phyloP scores from a whole-genome alignment of 176 grass and related monocot genomes.

The Triticum monococcum region DNA sequence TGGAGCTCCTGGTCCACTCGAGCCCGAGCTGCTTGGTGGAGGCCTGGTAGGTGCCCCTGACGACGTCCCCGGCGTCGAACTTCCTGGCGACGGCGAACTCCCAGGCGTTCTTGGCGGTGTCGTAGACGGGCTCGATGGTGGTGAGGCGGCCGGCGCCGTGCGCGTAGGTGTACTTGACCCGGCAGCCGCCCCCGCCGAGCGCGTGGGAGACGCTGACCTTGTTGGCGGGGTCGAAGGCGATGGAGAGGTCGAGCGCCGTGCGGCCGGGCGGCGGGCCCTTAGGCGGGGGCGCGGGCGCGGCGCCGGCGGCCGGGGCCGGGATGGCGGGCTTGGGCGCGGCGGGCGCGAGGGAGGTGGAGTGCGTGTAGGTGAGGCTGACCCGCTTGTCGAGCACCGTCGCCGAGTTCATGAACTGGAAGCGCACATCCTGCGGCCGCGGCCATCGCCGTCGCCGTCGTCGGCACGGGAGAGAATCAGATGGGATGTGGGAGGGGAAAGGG shows the following conservation, averaged over 20 bases:
- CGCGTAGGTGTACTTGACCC: constrained; percentile 80
- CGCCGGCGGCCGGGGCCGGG: not conserved
- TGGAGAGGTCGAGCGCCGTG: constrained; percentile 55
- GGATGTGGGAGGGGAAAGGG: not conserved
- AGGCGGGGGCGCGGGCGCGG: constrained; percentile 22
- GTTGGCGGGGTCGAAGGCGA: constrained; percentile 70
- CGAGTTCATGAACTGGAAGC: constrained; percentile 92
- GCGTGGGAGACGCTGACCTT: constrained; percentile 69
- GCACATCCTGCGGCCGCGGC: constrained; percentile 50
- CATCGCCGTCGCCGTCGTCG: not conserved
- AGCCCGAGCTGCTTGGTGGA: constrained; percentile 69
- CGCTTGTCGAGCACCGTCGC: constrained; percentile 70
- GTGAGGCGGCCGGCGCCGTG: constrained; percentile 64
- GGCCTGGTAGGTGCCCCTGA: constrained; percentile 76
- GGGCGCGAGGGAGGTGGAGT: constrained; percentile 25
- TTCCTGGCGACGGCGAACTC: constrained; percentile 76
- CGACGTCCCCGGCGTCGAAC: constrained; percentile 46
- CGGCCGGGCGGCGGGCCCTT: constrained; percentile 20
- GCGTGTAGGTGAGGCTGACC: constrained; percentile 78
- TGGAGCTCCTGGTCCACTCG: constrained; percentile 67
- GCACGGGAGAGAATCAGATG: not conserved
- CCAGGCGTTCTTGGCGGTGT: constrained; percentile 74
- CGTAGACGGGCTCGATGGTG: constrained; percentile 74
- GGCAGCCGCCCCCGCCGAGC: constrained; percentile 52
- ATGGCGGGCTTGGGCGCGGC: not conserved